Percentiles rank a stretch among this genome's conserved stretches.
Conservation (phyloP, 2,329 filamentous ascomycete species). For the Pseudopyricularia cyperi region DNA sequence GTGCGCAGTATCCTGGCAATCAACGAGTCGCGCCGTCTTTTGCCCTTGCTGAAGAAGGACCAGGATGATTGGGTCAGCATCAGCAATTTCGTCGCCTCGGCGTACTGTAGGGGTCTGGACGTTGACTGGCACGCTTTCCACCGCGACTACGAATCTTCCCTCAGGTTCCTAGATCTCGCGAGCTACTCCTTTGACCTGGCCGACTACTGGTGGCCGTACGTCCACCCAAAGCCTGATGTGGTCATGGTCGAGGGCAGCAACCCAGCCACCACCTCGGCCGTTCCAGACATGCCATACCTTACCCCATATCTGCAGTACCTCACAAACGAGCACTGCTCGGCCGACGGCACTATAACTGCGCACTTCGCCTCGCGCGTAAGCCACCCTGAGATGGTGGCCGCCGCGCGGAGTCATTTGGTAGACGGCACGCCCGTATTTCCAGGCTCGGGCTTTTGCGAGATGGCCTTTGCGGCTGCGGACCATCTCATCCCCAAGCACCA, state of each 20-base stretch:
- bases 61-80: not conserved
- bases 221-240: not conserved
- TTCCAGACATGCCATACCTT: not conserved
- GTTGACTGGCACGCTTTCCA: not conserved
- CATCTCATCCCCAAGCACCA: not conserved
- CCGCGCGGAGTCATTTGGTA: not conserved
- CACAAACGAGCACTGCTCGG: not conserved
- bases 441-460: not conserved
- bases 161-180: not conserved
- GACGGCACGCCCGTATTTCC: not conserved
- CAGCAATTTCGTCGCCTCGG: not conserved
- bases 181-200: not conserved
- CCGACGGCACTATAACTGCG: not conserved
- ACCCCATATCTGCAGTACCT: not conserved
- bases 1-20: not conserved
- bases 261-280: constrained; percentile 7
- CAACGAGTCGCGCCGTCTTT: not conserved
- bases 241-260: not conserved
- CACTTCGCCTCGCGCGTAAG: not conserved
- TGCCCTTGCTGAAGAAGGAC: not conserved
- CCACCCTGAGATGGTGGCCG: too few species aligned
- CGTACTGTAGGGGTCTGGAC: not conserved
- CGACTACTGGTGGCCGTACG: not conserved
- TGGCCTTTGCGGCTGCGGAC: not conserved
- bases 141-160: not conserved